phyloP scores from a whole-genome alignment of 495 filamentous ascomycete genomes.

The Stereocaulon alpinum region DNA sequence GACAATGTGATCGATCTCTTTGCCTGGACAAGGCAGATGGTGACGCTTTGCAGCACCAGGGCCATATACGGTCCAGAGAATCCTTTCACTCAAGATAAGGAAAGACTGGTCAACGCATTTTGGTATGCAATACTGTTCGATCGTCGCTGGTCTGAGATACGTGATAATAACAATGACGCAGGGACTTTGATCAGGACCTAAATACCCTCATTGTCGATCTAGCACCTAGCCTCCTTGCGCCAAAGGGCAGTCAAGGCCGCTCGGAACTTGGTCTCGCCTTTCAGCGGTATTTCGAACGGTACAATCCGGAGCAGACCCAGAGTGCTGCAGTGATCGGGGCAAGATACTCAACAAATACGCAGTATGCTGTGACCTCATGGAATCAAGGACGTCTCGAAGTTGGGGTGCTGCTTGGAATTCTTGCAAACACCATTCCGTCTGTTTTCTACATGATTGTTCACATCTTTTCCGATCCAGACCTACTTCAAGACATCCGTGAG shows the following conservation, averaged over 20 bases:
- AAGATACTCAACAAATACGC: slow-evolving; percentile 8
- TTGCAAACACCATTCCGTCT: slow-evolving; percentile 11
- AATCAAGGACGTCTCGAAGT: slow-evolving; percentile 12
- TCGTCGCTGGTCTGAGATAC: background rate
- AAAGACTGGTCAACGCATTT: slow-evolving; percentile 29
- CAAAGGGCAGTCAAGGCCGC: slow-evolving; percentile 32
- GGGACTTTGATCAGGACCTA: slow-evolving; percentile 40
- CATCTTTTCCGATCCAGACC: slow-evolving; percentile 15
- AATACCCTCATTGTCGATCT: slow-evolving; percentile 33
- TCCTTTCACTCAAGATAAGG: slow-evolving; percentile 17
- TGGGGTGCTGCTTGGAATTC: slow-evolving; percentile 5
- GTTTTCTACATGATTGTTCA: slow-evolving; percentile 22
- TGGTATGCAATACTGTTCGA: slow-evolving; percentile 21
- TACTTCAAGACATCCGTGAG: slow-evolving; percentile 18
- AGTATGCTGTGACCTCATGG: slow-evolving; percentile 6
- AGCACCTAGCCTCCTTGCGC: slow-evolving; percentile 31
- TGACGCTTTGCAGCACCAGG: slow-evolving; percentile 34
- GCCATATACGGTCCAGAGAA: slow-evolving; percentile 35
- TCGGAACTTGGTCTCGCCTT: slow-evolving; percentile 32
- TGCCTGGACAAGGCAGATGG: slow-evolving; percentile 33
- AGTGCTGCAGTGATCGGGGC: slow-evolving; percentile 14
- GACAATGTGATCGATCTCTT: slow-evolving; percentile 11
- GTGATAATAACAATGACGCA: background rate
- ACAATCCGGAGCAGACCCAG: background rate
- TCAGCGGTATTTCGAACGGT: slow-evolving; percentile 25